phyloP scores from a whole-genome alignment of 139 green algal genomes.

The Chlamydomonas sp. region DNA sequence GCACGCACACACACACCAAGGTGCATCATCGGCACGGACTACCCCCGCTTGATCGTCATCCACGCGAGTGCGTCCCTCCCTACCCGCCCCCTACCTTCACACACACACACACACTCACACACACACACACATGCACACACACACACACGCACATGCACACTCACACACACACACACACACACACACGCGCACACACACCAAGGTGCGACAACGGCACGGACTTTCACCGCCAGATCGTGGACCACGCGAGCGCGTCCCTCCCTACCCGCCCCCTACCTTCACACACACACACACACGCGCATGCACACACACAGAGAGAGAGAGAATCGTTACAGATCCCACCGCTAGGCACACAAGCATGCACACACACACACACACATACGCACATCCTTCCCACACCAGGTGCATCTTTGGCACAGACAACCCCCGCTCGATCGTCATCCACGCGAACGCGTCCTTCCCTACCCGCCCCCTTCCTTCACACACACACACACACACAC shows the following conservation, averaged over 20 bases:
- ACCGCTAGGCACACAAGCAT: not conserved
- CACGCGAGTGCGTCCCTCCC: not conserved
- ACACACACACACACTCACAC: conserved; percentile 1
- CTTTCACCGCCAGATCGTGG: not conserved
- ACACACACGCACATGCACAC: not conserved
- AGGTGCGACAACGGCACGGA: not conserved
- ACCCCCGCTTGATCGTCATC: not conserved
- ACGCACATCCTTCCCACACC: not conserved
- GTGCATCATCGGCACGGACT: not conserved
- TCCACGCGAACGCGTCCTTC: not conserved
- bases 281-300: not conserved
- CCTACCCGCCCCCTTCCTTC: not conserved
- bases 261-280: not conserved
- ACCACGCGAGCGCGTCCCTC: not conserved
- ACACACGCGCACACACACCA: not conserved
- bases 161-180: not conserved
- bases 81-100: not conserved
- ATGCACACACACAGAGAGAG: not conserved
- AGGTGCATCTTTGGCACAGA: conserved; percentile 45
- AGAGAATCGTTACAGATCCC: not conserved
- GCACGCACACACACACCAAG: not conserved
- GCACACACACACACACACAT: not conserved
- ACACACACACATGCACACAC: conserved; percentile 5
- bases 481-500: not conserved
- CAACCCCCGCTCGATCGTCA: not conserved